Evolutionary conservation across 495 filamentous ascomycete species (phyloP), one percentile per base, ranked within the genome.

Genomic region (Penicillium bialowiezense): DNA sequence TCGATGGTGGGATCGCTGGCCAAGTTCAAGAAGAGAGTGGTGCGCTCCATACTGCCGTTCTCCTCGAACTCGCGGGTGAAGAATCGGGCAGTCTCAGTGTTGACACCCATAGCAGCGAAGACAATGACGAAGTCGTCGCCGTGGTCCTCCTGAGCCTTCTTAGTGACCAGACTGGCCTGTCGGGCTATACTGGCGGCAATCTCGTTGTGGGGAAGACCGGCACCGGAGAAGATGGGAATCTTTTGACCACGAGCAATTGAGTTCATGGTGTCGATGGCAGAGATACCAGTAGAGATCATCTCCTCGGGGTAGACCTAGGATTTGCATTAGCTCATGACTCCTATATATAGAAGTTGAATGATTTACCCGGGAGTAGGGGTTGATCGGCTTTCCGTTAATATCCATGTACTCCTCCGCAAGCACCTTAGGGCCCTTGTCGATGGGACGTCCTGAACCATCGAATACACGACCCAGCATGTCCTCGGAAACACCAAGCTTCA

Each of bases 61-160:
- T 97, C 91, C 72, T 99, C 95, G 60, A 99, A 99, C 60, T 99
- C 95, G 50, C 89, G 82, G 8, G 91, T 97, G 78, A 99, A 99
- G 82, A 97, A 99, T 50, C 92, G 87, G 65, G 87, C 89, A 13
- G 95, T 99, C 69, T 99, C 95, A 84, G 97, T 85, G 75, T 99
- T 99, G 55, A 99, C 95, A 90, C 95, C 95, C 95, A 99, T 99
- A 54, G 95, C 95, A 55, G 90, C 95, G 66, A 99, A 97, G 15
- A 97, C 95, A 57, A 97, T 97, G 12, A 90, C 95, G 81, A 99
- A 99, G 76, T 99, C 97, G 64, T 99, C 95, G 58, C 97, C 90
- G 71, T 97, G 93, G 20, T 82, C 90, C 65, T 97, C 95, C 64
- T 99, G 93, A 32, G 95, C 86, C 56, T 87, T 91, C 79, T 99